A percentile compares a stretch with the other conserved stretches of the same genome.
Conservation (phyloP, 202 grass and related monocot genomes). For the Digitaria exilis region DNA sequence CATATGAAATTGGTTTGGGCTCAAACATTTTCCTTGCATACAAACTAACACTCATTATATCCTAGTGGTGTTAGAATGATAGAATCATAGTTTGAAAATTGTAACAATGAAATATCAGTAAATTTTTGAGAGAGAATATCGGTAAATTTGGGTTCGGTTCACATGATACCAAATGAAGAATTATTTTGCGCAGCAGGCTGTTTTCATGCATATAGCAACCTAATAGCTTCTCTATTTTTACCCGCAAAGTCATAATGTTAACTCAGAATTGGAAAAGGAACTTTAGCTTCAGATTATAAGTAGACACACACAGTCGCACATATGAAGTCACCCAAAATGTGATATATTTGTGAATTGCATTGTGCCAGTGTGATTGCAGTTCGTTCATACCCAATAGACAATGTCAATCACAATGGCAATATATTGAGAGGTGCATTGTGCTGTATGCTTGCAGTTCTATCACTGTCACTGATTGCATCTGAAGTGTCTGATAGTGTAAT, state of each 20-base stretch:
- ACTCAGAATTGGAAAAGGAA: neutral
- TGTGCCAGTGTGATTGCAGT: neutral
- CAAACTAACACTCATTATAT: neutral
- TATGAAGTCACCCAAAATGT: neutral
- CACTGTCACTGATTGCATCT: slow-evolving; percentile 16
- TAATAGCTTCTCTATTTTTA: neutral
- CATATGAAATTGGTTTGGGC: neutral
- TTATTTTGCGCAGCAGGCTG: neutral
- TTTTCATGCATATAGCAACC: neutral
- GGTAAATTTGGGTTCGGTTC: neutral
- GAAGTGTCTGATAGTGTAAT: slow-evolving; percentile 9
- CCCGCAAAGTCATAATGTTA: neutral
- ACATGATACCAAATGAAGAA: slow-evolving; percentile 11
- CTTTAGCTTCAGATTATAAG: neutral
- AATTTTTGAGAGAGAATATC: neutral
- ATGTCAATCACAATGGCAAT: neutral
- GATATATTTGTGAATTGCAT: neutral
- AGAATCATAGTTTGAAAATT: neutral
- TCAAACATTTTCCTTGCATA: neutral
- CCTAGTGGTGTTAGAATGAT: neutral
- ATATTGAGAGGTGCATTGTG: neutral
- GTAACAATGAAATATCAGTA: neutral
- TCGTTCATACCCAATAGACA: slow-evolving; percentile 11
- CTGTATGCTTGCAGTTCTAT: slow-evolving; percentile 4
- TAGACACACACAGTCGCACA: neutral